phyloP scores from a whole-genome alignment of 371 early-diverging fungal genomes.

The Neoconidiobolus thromboides region DNA sequence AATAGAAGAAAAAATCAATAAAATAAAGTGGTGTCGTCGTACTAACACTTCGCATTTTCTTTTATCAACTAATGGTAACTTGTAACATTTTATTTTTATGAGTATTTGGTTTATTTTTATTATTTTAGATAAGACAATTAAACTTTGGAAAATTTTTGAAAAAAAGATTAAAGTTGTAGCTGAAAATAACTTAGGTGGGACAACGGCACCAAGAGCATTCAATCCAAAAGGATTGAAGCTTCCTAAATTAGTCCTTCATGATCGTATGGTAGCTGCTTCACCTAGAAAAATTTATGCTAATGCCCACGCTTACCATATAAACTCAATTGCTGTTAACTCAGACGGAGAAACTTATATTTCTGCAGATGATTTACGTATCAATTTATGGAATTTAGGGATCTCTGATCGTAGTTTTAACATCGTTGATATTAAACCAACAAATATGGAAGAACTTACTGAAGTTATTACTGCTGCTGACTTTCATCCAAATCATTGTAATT shows the following conservation, averaged over 20 bases:
- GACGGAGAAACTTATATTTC: conserved; percentile 94
- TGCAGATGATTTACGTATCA: conserved; percentile 96
- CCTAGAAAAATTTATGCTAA: conserved; percentile 91
- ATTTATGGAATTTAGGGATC: conserved; percentile 93
- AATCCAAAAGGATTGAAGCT: conserved; percentile 32
- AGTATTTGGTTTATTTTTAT: background rate
- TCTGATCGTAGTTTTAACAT: conserved; percentile 96
- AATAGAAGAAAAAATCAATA: conserved; percentile 98
- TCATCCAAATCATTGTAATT: conserved; percentile 84
- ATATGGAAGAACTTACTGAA: conserved; percentile 97
- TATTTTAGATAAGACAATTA: conserved; percentile 86
- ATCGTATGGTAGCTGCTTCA: conserved; percentile 84
- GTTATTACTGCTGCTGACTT: conserved; percentile 98
- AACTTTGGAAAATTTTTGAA: conserved; percentile 97
- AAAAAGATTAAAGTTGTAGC: conserved; percentile 83
- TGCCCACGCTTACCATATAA: conserved; percentile 98
- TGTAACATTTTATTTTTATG: background rate
- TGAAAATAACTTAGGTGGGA: conserved; percentile 61
- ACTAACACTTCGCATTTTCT: conserved; percentile 90
- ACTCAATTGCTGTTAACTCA: conserved; percentile 95
- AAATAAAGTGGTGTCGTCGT: conserved; percentile 92
- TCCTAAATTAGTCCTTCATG: conserved; percentile 79
- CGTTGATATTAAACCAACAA: conserved; percentile 98
- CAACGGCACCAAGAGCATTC: conserved; percentile 22
- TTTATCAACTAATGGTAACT: conserved; percentile 85